Evolutionary conservation across 2,329 filamentous ascomycete genomes (phyloP).

Genomic region (Monosporascus sp.): DNA sequence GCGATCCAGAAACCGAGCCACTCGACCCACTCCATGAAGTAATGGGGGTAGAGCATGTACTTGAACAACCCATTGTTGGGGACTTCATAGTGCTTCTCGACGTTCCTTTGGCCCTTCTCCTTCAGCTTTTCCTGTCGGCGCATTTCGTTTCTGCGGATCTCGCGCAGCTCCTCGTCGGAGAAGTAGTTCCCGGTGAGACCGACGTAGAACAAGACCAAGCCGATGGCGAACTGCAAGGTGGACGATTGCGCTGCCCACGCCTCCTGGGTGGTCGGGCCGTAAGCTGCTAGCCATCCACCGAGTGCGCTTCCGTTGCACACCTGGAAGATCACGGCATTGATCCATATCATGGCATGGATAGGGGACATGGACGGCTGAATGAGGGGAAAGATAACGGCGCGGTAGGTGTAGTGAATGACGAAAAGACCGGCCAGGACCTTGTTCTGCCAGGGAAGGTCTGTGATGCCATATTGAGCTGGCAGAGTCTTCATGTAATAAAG

Average conservation of each 20-base stretch:
- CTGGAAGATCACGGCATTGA: conserved; percentile 66
- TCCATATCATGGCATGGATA: conserved; percentile 66
- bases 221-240: conserved; percentile 48
- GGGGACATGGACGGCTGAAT: conserved; percentile 91
- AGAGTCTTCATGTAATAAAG: conserved; percentile 73
- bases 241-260: conserved; percentile 40
- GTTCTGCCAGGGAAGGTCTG: conserved; percentile 68
- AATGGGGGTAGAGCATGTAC: conserved; percentile 84
- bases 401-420: conserved; percentile 84
- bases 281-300: conserved; percentile 75
- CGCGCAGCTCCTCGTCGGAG: conserved; percentile 84
- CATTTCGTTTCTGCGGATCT: conserved; percentile 70
- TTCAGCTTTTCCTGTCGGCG: conserved; percentile 46
- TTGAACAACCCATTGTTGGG: conserved; percentile 79
- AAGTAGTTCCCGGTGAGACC: conserved; percentile 78
- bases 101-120: conserved; percentile 34
- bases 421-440: conserved; percentile 68
- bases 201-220: conserved; percentile 68
- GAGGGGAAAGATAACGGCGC: conserved; percentile 75
- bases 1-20: conserved; percentile 87
- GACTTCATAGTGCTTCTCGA: conserved; percentile 81
- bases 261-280: conserved; percentile 59
- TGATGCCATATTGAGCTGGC: conserved; percentile 51
- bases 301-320: conserved; percentile 72
- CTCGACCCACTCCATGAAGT: conserved; percentile 94